phyloP scores from a whole-genome alignment of 345 rosid genomes.

The Odontarrhena argentea region DNA sequence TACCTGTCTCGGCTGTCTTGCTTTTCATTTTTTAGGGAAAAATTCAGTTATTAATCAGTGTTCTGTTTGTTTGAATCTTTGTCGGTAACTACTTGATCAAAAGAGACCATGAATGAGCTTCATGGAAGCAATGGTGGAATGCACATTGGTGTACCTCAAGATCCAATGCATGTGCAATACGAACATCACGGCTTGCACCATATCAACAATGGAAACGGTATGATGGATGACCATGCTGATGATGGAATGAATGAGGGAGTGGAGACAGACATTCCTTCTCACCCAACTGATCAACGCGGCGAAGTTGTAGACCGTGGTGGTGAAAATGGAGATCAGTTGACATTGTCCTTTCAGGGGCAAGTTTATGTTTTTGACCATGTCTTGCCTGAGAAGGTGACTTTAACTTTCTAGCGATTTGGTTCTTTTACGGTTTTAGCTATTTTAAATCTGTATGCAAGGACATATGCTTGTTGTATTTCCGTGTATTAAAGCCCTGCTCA shows the following conservation, averaged over 20 bases:
- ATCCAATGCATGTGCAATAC: slow-evolving; percentile 48
- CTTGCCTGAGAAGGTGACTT: slow-evolving; percentile 63
- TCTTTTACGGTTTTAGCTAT: slow-evolving; percentile 7
- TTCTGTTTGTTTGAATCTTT: slow-evolving; percentile 19
- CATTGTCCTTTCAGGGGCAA: slow-evolving; percentile 74
- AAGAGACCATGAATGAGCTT: slow-evolving; percentile 49
- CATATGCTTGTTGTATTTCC: background rate
- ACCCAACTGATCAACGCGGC: slow-evolving; percentile 47
- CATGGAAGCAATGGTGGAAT: slow-evolving; percentile 45
- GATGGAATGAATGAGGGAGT: slow-evolving; percentile 44
- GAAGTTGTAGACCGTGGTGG: slow-evolving; percentile 44
- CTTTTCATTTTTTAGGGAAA: background rate
- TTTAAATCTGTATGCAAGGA: background rate
- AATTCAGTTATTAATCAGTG: slow-evolving; percentile 8
- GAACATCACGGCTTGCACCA: slow-evolving; percentile 50
- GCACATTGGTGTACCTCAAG: slow-evolving; percentile 47
- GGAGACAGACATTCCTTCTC: slow-evolving; percentile 56
- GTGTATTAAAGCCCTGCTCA: background rate
- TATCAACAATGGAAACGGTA: slow-evolving; percentile 43
- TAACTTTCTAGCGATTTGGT: background rate
- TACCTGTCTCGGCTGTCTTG: slow-evolving; percentile 4
- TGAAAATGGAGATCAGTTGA: slow-evolving; percentile 61
- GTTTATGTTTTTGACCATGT: slow-evolving; percentile 75
- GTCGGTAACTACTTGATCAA: slow-evolving; percentile 12
- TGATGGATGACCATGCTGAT: slow-evolving; percentile 49